These are phyloP conservation scores for Elymus sibiricus DNA, from an alignment of 176 grass and related monocot genomes.

Conservation along the genomic window DNA sequence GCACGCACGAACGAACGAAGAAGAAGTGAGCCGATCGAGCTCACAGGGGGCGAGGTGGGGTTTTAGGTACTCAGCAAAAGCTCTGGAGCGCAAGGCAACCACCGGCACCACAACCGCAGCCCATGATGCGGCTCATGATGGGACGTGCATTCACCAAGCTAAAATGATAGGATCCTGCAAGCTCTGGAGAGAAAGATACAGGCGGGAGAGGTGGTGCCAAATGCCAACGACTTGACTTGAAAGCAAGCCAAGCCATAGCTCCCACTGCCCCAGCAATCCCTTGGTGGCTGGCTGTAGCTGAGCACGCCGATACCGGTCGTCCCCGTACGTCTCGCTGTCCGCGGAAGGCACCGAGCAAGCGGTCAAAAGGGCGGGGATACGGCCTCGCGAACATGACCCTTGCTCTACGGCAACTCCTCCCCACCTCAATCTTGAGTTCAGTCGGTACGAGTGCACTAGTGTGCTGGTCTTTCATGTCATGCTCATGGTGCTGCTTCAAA, in stretches of 20 bases:
- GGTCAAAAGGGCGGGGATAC: not conserved
- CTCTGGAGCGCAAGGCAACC: conserved; percentile 46
- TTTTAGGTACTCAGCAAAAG: conserved; percentile 50
- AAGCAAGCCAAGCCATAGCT: conserved; percentile 58
- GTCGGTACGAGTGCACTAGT: not conserved
- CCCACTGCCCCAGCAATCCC: not conserved
- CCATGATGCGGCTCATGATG: conserved; percentile 72
- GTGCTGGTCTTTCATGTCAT: conserved; percentile 5
- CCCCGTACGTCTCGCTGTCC: not conserved
- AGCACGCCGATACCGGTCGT: not conserved
- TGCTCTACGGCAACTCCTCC: conserved; percentile 39
- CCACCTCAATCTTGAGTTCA: too few relatives aligned
- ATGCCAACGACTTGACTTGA: conserved; percentile 54
- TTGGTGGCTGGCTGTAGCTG: not conserved
- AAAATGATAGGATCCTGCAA: conserved; percentile 18
- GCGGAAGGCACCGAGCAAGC: not conserved
- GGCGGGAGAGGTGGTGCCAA: not conserved
- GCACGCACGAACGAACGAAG: not conserved
- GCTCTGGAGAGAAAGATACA: conserved; percentile 8
- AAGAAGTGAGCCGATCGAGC: not conserved
- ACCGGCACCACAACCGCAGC: conserved; percentile 60
- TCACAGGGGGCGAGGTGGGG: conserved; percentile 28
- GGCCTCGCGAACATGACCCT: conserved; percentile 17
- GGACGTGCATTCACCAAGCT: conserved; percentile 30
- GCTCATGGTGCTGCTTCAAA: not conserved